These are phyloP conservation scores for Favolaschia claudopus DNA, from an alignment of 768 basidiomycete species.

Conservation along the genomic window DNA sequence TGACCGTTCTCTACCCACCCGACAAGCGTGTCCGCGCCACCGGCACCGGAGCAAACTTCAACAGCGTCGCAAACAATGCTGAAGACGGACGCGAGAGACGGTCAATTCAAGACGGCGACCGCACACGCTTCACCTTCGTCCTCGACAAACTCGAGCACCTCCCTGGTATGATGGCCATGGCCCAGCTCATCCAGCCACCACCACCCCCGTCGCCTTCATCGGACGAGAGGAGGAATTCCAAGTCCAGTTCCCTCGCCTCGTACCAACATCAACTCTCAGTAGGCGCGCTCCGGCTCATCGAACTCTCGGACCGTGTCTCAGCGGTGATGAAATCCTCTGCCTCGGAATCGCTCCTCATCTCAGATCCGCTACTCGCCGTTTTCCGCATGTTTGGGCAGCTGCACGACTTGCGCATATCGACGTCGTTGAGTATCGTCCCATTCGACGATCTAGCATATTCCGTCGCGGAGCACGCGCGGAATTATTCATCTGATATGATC, in stretches of 20 bases:
- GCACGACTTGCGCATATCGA: slow-evolving; percentile 67
- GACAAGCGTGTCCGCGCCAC: slow-evolving; percentile 59
- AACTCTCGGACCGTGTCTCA: slow-evolving; percentile 85
- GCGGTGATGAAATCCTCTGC: slow-evolving; percentile 86
- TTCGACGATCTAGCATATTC: slow-evolving; percentile 76
- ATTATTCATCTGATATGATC: slow-evolving; percentile 72
- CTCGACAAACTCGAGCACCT: slow-evolving; percentile 91
- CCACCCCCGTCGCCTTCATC: slow-evolving; percentile 3
- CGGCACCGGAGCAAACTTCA: slow-evolving; percentile 55
- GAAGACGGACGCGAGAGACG: slow-evolving; percentile 34
- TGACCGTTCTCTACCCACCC: slow-evolving; percentile 71
- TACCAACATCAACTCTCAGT: slow-evolving; percentile 47
- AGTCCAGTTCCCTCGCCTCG: slow-evolving; percentile 11
- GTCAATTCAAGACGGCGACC: slow-evolving; percentile 40
- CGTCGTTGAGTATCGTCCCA: slow-evolving; percentile 77
- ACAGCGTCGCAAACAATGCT: slow-evolving; percentile 50
- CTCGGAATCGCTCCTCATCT: slow-evolving; percentile 70
- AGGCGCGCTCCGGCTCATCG: slow-evolving; percentile 87
- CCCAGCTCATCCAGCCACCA: slow-evolving; percentile 74
- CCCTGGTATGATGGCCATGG: slow-evolving; percentile 88
- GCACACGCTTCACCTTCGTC: slow-evolving; percentile 79
- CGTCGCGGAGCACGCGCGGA: slow-evolving; percentile 72
- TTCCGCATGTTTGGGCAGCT: slow-evolving; percentile 82
- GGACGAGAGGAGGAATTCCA: slow-evolving; percentile 10
- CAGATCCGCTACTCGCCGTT: slow-evolving; percentile 76